Evolutionary conservation across 1,284 basidiomycete genomes (phyloP).

Genomic region (Kwoniella shivajii): DNA sequence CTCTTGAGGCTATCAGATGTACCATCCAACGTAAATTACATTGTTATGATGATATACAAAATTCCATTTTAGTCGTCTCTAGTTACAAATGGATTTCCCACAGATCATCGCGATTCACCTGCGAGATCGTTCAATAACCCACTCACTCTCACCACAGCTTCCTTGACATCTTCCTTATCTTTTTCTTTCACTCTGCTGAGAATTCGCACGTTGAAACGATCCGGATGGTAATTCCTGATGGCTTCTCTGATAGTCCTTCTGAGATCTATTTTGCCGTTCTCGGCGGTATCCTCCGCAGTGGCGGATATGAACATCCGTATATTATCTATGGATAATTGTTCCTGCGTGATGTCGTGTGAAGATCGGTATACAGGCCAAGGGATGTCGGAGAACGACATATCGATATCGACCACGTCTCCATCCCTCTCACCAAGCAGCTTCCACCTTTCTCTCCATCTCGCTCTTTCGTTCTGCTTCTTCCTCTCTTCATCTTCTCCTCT

Average conservation of each 20-base stretch:
- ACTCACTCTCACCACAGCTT: conserved; percentile 61
- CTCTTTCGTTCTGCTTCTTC: conserved; percentile 12
- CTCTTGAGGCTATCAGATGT: no score
- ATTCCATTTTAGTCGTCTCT: no score
- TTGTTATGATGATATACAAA: no score
- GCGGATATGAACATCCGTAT: conserved; percentile 61
- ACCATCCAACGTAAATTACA: no score
- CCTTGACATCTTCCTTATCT: conserved; percentile 64
- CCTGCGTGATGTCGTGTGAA: conserved; percentile 5
- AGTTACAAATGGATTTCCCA: no score
- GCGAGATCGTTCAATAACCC: conserved; percentile 64
- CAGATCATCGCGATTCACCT: no score
- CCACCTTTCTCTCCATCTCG: conserved; percentile 20
- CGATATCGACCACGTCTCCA: conserved; percentile 8
- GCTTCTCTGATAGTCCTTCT: conserved; percentile 64
- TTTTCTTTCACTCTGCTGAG: conserved; percentile 60
- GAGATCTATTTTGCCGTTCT: conserved; percentile 56
- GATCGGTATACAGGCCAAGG: conserved; percentile 71
- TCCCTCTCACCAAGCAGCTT: conserved; percentile 8
- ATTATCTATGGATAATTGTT: conserved; percentile 61
- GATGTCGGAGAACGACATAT: conserved; percentile 64
- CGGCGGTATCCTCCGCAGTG: conserved; percentile 58
- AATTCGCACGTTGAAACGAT: conserved; percentile 67
- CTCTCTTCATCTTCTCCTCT: conserved; percentile 17
- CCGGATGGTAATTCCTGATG: conserved; percentile 71